Percentiles rank a stretch among this genome's conserved stretches.
These are phyloP conservation scores for Xylaria venustula DNA, from an alignment of 495 filamentous ascomycete genomes.

Conservation along the genomic window DNA sequence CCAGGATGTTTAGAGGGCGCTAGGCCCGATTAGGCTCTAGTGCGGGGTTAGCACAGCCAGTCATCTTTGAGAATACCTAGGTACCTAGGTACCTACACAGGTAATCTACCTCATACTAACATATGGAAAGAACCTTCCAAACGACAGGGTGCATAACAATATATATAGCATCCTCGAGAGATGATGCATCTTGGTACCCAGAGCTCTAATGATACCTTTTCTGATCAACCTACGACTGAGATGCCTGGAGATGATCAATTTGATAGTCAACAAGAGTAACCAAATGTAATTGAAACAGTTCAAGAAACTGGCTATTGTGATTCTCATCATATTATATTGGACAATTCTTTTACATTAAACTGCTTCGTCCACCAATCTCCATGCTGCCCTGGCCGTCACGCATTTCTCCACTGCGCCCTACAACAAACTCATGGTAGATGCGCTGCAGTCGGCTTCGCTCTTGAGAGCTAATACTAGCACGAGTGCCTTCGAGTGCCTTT, in stretches of 20 bases:
- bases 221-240: too few relatives aligned
- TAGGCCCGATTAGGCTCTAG: not conserved
- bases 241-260: too few relatives aligned
- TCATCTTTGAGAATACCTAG: not conserved
- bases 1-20: not conserved
- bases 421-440: conserved; percentile 92
- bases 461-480: conserved; percentile 74
- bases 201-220: too few relatives aligned
- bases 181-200: too few relatives aligned
- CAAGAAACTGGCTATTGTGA: not conserved
- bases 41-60: conserved; percentile 1
- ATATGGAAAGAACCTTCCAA: too few relatives aligned
- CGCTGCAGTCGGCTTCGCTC: conserved; percentile 70
- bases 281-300: too few relatives aligned
- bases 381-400: conserved; percentile 82
- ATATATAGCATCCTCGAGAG: too few relatives aligned
- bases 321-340: not conserved
- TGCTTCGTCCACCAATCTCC: conserved; percentile 89
- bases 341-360: conserved; percentile 78
- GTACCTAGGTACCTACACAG: not conserved
- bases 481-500: conserved; percentile 71
- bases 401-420: conserved; percentile 91
- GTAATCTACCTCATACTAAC: too few relatives aligned
- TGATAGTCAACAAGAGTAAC: too few relatives aligned
- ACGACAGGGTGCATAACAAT: too few relatives aligned